phyloP scores from a whole-genome alignment of 768 basidiomycete species.

The Phylloporus sp. region DNA sequence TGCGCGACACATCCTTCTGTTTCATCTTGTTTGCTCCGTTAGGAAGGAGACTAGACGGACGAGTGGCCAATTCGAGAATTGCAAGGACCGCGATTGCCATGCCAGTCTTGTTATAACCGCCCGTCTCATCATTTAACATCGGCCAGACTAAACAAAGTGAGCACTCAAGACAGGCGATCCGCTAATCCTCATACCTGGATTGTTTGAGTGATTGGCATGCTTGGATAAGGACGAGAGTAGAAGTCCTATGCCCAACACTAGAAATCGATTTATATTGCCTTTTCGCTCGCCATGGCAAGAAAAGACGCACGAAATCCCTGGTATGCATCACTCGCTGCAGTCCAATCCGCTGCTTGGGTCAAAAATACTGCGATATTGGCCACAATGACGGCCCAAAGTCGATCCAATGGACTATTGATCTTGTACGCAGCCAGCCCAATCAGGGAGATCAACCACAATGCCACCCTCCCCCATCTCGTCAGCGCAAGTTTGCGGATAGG shows the following conservation, averaged over 20 bases:
- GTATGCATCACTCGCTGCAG: conserved; percentile 39
- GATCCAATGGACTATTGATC: conserved; percentile 46
- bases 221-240: conserved; percentile 66
- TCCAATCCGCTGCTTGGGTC: conserved; percentile 53
- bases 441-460: conserved; percentile 48
- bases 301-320: conserved; percentile 45
- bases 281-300: background rate
- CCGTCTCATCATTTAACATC: conserved; percentile 59
- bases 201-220: conserved; percentile 75
- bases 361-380: conserved; percentile 51
- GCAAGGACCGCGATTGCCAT: conserved; percentile 55
- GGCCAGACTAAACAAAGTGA: conserved; percentile 61
- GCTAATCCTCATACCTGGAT: conserved; percentile 49
- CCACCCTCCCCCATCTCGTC: conserved; percentile 46
- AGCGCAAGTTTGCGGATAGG: conserved; percentile 43
- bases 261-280: background rate
- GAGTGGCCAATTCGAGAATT: conserved; percentile 50
- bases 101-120: conserved; percentile 69
- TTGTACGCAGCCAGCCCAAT: conserved; percentile 52
- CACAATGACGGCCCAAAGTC: conserved; percentile 54
- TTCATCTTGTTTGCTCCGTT: conserved; percentile 1
- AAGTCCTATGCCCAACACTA: conserved; percentile 67
- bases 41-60: conserved; percentile 27
- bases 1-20: background rate
- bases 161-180: background rate